These are phyloP conservation scores for Bipolaris bicolor DNA, from an alignment of 2,329 filamentous ascomycete species.

Conservation along the genomic window DNA sequence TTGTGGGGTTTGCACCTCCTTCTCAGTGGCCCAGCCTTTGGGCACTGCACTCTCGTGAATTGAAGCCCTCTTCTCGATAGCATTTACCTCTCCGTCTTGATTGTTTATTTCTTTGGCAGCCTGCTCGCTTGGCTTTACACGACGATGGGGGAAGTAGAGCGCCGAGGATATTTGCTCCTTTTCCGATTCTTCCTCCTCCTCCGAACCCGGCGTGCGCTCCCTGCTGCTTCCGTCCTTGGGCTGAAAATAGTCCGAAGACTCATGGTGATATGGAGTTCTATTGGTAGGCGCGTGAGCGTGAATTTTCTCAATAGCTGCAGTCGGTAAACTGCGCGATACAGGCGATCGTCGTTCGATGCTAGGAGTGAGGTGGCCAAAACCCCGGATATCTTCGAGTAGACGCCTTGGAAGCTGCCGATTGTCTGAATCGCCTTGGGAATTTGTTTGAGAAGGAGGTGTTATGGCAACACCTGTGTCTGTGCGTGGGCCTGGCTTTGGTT, in stretches of 20 bases:
- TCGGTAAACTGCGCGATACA: slow-evolving; percentile 59
- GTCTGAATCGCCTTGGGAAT: slow-evolving; percentile 5
- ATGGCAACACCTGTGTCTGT: slow-evolving; percentile 12
- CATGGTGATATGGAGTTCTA: slow-evolving; percentile 25
- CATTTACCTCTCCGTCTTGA: slow-evolving; percentile 35
- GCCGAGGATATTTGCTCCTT: slow-evolving; percentile 89
- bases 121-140: slow-evolving; percentile 53
- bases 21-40: slow-evolving; percentile 37
- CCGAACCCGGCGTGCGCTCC: slow-evolving; percentile 44
- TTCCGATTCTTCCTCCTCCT: slow-evolving; percentile 66
- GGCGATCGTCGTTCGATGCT: slow-evolving; percentile 54
- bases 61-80: slow-evolving; percentile 33
- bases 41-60: slow-evolving; percentile 36
- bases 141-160: slow-evolving; percentile 79
- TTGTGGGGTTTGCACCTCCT: slow-evolving; percentile 48
- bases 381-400: slow-evolving; percentile 63
- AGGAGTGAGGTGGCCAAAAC: slow-evolving; percentile 59
- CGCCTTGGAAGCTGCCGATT: slow-evolving; percentile 52
- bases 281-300: slow-evolving; percentile 28
- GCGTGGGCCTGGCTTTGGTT: slow-evolving; percentile 22
- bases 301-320: slow-evolving; percentile 44
- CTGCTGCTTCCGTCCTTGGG: slow-evolving; percentile 22
- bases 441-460: slow-evolving; percentile 4
- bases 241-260: slow-evolving; percentile 41
- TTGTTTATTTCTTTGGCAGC: slow-evolving; percentile 28